phyloP scores from a whole-genome alignment of 768 basidiomycete genomes.

The Dendrothele bispora region DNA sequence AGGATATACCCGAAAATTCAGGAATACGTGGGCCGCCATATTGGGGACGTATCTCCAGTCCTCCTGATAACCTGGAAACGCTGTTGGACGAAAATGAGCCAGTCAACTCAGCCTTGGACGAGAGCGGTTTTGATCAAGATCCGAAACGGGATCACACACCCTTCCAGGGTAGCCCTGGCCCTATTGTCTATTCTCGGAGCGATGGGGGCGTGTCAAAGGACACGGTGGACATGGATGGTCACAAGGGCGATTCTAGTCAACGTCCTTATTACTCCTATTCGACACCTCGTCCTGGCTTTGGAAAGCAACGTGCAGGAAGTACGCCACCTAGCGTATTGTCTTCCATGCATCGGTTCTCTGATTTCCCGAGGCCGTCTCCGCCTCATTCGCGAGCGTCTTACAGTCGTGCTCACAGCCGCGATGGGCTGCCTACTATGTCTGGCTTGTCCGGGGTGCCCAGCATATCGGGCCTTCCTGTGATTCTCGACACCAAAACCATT shows the following conservation, averaged over 20 bases:
- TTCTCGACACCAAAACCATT: too few species aligned
- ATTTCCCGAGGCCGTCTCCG: constrained; percentile 1
- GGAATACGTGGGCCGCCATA: not conserved
- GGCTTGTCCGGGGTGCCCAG: too few species aligned
- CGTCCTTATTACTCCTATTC: not conserved
- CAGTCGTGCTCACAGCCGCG: too few species aligned
- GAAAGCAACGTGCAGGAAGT: not conserved
- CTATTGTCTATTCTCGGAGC: not conserved
- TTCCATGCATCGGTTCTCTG: too few species aligned
- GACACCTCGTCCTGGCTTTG: too few species aligned
- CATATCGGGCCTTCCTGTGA: too few species aligned
- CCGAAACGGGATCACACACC: not conserved
- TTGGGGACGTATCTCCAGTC: not conserved
- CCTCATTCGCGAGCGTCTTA: not conserved
- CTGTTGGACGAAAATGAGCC: too few species aligned
- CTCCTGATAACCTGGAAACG: not conserved
- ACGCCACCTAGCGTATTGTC: not conserved
- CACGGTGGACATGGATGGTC: not conserved
- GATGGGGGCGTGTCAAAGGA: not conserved
- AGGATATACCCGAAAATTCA: not conserved
- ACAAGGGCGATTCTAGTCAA: not conserved
- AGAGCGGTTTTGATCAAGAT: not conserved
- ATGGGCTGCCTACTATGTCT: too few species aligned
- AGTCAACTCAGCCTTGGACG: too few species aligned
- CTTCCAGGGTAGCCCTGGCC: not conserved